Percentiles rank a stretch among this genome's conserved stretches.
phyloP scores from a whole-genome alignment of 495 filamentous ascomycete genomes.

The Penicillium argentinense region DNA sequence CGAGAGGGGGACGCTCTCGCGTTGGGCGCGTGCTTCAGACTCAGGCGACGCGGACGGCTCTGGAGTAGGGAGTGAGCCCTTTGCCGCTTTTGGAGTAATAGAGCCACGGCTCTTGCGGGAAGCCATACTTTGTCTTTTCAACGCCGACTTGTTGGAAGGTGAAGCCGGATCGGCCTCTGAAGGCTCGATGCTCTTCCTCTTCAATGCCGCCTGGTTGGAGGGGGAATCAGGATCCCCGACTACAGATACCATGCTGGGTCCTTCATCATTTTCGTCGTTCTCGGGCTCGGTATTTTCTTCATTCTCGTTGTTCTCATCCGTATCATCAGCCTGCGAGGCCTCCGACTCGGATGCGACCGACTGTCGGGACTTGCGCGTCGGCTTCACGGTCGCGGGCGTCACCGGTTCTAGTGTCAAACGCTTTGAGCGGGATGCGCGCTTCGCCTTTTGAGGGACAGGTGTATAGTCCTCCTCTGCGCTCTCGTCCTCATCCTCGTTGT shows the following conservation, averaged over 20 bases:
- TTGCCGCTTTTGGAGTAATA: conserved; percentile 40
- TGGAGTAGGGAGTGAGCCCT: conserved; percentile 58
- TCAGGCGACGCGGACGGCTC: conserved; percentile 56
- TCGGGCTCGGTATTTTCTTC: conserved; percentile 24
- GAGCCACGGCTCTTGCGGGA: conserved; percentile 54
- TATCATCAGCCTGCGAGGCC: conserved; percentile 22
- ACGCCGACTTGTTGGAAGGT: conserved; percentile 58
- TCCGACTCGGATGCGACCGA: conserved; percentile 17
- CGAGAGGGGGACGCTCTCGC: conserved; percentile 61
- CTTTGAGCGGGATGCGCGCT: conserved; percentile 46
- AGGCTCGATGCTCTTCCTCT: conserved; percentile 55
- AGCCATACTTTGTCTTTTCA: conserved; percentile 69
- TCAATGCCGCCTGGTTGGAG: conserved; percentile 57
- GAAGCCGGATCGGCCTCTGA: conserved; percentile 55
- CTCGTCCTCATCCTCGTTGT: conserved; percentile 59
- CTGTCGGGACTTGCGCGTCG: conserved; percentile 35
- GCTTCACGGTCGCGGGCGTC: conserved; percentile 41
- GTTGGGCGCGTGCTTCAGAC: conserved; percentile 46
- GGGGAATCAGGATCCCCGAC: conserved; percentile 59
- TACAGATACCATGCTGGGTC: conserved; percentile 48
- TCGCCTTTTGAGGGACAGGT: conserved; percentile 59
- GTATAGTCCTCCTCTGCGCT: conserved; percentile 75
- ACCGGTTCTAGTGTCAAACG: conserved; percentile 58
- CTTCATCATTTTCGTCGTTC: conserved; percentile 31
- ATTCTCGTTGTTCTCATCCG: conserved; percentile 28